Evolutionary conservation across 2,329 filamentous ascomycete genomes (phyloP), one percentile per base, ranked within the genome.

Genomic region (Verticillium zaregamsianum): DNA sequence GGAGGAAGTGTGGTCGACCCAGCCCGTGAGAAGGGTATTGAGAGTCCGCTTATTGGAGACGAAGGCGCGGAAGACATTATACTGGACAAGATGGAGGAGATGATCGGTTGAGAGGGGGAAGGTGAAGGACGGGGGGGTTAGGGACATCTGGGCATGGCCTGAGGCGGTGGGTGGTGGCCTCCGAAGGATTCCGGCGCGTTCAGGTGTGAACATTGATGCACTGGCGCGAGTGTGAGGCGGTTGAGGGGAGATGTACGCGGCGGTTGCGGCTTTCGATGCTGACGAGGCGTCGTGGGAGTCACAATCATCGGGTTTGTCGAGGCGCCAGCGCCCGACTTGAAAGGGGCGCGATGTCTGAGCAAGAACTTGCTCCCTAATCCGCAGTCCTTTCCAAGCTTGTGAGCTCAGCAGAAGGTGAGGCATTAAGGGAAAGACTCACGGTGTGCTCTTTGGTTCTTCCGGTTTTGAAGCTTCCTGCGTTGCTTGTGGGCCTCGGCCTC

Each of bases 61-160:
- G 5, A 65, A 60, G 3, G 63, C 61, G 7, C 63, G 52, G 32
- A 65, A 61, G n/a, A 63, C 55, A 3, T 65, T 65, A 5, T 61
- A 55, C 5, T 65, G 54, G 8, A 63, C 39, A 5, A 65, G 59
- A 37, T 61, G 61, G 14, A 65, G 61, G 15, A 65, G 33, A 9
- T 59, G 57, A 37, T 60, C 61, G n/a, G 63, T 55, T 28, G 55
- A 55, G 0, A 64, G 59, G n/a, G 58, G 57, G 4, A 45, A 57
- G n/a, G 49, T 20, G 52, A 57, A 52, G 35, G 37, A 32, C 1
- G 57, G 60, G 31, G 60, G 52, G 12, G 33, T 56, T 6, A 61
- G 32, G 28, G 57, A 20, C 57, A 17, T 45, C 49, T 56, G 49
- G 5, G 17, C 35, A 33, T 45, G 49, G 28, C 28, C 33, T n/a